These are phyloP conservation scores for Cystofilobasidium bisporidii DNA, from an alignment of 768 basidiomycete species.

Conservation along the genomic window DNA sequence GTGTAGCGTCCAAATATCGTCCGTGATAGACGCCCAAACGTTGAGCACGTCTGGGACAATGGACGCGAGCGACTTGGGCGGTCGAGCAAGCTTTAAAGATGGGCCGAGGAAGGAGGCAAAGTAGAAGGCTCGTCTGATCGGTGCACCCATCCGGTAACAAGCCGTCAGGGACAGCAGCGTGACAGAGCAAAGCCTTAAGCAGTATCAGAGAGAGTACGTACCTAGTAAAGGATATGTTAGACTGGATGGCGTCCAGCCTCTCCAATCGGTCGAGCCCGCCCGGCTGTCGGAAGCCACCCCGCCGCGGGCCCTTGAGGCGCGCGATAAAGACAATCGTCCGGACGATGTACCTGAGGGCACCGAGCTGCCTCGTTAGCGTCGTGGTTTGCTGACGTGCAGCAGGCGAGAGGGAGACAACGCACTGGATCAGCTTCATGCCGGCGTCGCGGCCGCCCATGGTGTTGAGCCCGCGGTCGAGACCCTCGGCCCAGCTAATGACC, in stretches of 20 bases:
- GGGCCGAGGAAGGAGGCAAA: neutral
- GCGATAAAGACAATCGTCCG: neutral
- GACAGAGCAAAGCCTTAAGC: neutral
- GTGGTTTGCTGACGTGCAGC: no score
- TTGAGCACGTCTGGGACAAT: neutral
- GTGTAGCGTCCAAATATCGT: neutral
- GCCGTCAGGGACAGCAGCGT: neutral
- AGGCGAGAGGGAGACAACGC: no score
- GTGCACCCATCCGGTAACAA: no score
- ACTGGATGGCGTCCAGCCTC: neutral
- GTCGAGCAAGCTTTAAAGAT: neutral
- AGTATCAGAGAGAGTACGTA: neutral
- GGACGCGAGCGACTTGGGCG: neutral
- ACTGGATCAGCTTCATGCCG: neutral
- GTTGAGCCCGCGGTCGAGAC: neutral
- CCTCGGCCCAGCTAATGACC: neutral
- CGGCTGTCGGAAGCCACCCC: neutral
- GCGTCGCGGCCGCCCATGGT: neutral
- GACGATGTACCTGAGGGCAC: neutral
- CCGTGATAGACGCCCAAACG: neutral
- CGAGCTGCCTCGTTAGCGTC: no score
- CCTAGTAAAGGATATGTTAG: neutral
- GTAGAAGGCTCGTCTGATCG: neutral
- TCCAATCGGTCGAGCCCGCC: no score
- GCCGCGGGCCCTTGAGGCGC: neutral